These are phyloP conservation scores for Vaccinium myrtillus DNA, from an alignment of 148 eudicot genomes.

Conservation along the genomic window DNA sequence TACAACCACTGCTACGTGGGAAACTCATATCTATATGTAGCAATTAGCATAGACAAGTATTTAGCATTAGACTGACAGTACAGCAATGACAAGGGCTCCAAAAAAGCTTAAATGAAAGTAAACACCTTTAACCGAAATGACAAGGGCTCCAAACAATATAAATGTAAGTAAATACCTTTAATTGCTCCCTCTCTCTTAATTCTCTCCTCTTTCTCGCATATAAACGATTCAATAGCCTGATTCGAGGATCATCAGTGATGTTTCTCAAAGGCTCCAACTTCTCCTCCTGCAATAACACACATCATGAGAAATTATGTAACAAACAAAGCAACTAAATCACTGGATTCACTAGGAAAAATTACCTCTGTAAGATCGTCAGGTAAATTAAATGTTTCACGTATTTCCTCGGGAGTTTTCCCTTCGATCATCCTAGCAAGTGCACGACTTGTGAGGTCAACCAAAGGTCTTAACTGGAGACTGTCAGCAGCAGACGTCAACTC, in stretches of 20 bases:
- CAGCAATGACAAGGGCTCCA: not conserved
- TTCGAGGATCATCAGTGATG: slow-evolving; percentile 74
- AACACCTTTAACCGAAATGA: not conserved
- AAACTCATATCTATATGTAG: not conserved
- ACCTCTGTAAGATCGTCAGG: slow-evolving; percentile 92
- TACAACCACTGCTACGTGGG: not conserved
- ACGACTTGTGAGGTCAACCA: slow-evolving; percentile 76
- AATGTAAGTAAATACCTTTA: slow-evolving; percentile 43
- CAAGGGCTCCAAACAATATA: not conserved
- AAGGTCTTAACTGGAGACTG: slow-evolving; percentile 71
- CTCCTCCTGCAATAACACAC: slow-evolving; percentile 60
- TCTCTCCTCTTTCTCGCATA: slow-evolving; percentile 86
- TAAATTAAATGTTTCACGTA: slow-evolving; percentile 70
- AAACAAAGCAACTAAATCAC: not conserved
- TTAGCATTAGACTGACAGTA: not conserved
- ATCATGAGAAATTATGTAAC: slow-evolving; percentile 18
- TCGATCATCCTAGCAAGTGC: slow-evolving; percentile 75
- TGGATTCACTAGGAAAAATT: slow-evolving; percentile 10
- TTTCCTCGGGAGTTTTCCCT: slow-evolving; percentile 80
- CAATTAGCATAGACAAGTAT: not conserved
- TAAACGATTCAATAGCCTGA: slow-evolving; percentile 70
- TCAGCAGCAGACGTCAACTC: slow-evolving; percentile 77
- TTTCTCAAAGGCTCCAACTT: slow-evolving; percentile 79
- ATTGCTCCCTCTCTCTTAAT: slow-evolving; percentile 56
- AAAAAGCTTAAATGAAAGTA: not conserved